phyloP scores from a whole-genome alignment of 208 protist species.

The Trypanosomatidae sp. region DNA sequence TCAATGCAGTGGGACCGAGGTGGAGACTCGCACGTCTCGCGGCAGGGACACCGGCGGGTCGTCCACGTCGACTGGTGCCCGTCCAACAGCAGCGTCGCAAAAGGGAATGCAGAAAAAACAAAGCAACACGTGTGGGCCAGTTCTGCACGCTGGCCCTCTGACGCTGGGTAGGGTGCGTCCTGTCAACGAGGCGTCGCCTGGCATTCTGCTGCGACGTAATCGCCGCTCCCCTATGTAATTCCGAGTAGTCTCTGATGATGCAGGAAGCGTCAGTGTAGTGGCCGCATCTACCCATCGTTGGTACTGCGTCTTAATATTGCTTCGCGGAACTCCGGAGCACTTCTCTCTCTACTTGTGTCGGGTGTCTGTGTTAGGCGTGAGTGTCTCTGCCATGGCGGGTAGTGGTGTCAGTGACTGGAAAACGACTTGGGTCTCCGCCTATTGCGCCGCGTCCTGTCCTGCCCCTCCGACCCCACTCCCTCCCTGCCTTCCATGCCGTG shows the following conservation, averaged over 20 bases:
- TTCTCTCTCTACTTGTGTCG: neutral
- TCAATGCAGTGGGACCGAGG: neutral
- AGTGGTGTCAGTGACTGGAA: neutral
- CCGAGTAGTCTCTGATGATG: neutral
- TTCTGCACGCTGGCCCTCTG: constrained; percentile 6
- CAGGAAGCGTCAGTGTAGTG: neutral
- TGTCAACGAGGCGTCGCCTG: constrained; percentile 40
- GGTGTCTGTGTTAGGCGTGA: neutral
- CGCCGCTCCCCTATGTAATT: neutral
- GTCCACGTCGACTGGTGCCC: neutral
- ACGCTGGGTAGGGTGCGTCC: constrained; percentile 28
- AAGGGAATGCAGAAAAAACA: neutral
- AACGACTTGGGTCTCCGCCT: no score
- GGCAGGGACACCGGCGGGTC: neutral
- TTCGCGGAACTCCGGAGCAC: neutral
- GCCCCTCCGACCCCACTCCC: neutral
- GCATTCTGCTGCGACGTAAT: constrained; percentile 24
- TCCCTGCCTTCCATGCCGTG: neutral
- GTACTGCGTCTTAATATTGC: neutral
- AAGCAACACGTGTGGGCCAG: neutral
- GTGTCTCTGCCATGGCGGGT: neutral
- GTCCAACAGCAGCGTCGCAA: neutral
- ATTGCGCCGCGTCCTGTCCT: neutral
- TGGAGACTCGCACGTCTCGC: constrained; percentile 1
- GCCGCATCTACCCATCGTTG: neutral